Percentiles rank a stretch among this genome's conserved stretches.
Conservation (phyloP, 208 protist genomes). For the Acanthamoeba culbertsoni region DNA sequence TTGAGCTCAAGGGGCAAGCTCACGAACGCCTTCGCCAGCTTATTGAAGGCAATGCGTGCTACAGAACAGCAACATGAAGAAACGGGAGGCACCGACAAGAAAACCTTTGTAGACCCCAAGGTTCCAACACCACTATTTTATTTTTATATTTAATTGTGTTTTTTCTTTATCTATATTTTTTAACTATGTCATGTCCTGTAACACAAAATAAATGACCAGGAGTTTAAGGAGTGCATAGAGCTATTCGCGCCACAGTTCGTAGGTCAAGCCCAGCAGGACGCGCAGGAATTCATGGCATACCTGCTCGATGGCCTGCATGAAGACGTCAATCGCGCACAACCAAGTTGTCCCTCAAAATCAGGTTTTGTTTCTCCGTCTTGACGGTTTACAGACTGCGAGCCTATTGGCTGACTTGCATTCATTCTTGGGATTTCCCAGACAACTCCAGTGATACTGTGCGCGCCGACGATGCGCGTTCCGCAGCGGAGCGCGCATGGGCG, state of each 20-base stretch:
- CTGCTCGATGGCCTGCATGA: slow-evolving; percentile 58
- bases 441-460: neutral
- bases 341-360: neutral
- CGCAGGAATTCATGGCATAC: slow-evolving; percentile 41
- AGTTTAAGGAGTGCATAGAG: slow-evolving; percentile 59
- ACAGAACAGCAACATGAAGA: neutral
- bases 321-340: slow-evolving; percentile 41
- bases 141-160: slow-evolving; percentile 84
- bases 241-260: slow-evolving; percentile 62
- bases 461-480: neutral
- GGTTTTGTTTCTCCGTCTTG: no score
- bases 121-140: neutral
- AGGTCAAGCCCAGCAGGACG: slow-evolving; percentile 67
- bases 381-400: no score
- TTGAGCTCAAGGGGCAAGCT: neutral
- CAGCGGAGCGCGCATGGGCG: neutral
- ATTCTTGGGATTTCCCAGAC: no score
- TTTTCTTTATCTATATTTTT: no score
- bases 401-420: no score
- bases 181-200: no score
- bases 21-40: neutral
- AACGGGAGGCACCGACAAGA: neutral
- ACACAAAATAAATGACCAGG: slow-evolving; percentile 81
- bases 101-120: neutral
- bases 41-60: neutral